These are phyloP conservation scores for Heliamphora exappendiculata DNA, from an alignment of 148 eudicot genomes.

Conservation along the genomic window DNA sequence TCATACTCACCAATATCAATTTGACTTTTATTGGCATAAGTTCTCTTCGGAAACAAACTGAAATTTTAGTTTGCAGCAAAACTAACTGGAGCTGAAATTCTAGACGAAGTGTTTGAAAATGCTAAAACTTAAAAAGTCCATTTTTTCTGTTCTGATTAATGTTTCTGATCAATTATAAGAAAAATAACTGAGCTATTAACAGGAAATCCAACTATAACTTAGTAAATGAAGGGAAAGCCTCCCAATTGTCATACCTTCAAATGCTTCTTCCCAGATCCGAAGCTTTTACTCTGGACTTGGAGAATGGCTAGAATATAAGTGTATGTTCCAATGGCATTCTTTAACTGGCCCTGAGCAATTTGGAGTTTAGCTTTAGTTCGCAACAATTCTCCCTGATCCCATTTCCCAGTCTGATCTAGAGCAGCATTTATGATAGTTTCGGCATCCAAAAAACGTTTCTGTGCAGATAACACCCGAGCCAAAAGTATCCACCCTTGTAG, in stretches of 20 bases:
- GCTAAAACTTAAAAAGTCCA: not conserved
- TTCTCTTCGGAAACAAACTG: not conserved
- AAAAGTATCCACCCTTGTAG: conserved; percentile 47
- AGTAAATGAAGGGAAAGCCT: not conserved
- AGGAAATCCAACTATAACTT: not conserved
- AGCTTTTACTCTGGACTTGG: conserved; percentile 46
- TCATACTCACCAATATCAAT: not conserved
- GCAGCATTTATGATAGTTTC: conserved; percentile 56
- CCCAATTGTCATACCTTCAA: conserved; percentile 22
- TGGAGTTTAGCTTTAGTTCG: conserved; percentile 67
- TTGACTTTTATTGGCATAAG: not conserved
- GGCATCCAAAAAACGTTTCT: conserved; percentile 47
- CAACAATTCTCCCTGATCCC: conserved; percentile 58
- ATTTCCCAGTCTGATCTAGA: conserved; percentile 55
- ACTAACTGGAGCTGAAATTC: not conserved
- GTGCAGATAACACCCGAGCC: conserved; percentile 64
- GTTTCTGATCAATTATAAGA: not conserved
- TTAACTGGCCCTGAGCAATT: conserved; percentile 53
- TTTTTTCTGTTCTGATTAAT: not conserved
- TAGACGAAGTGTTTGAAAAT: not conserved
- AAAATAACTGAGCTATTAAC: not conserved
- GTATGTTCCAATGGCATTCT: conserved; percentile 50
- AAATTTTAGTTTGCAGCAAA: not conserved
- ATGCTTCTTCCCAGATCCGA: conserved; percentile 39
- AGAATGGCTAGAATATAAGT: conserved; percentile 60